A percentile compares a stretch with the other conserved stretches of the same genome.
Conservation (phyloP, 108 stramenopile species). For the Schizochytrium sp. region DNA sequence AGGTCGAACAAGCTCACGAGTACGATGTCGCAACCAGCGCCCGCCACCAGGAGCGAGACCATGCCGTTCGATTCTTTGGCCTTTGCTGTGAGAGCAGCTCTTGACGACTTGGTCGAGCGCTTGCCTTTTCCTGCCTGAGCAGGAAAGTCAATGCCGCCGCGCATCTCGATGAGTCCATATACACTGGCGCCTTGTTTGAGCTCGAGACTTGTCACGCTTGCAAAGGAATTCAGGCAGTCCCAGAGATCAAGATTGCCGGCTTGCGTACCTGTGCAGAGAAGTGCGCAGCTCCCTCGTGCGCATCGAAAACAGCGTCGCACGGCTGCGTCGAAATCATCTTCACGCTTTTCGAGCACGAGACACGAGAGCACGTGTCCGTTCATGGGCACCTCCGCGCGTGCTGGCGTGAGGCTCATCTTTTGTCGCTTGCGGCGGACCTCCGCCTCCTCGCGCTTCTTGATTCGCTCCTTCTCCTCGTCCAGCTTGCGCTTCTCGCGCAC, state of each 20-base stretch:
- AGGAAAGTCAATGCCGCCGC: background rate
- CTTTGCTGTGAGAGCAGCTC: background rate
- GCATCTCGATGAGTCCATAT: background rate
- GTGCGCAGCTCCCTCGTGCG: background rate
- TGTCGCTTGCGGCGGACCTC: background rate
- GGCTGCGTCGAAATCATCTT: background rate
- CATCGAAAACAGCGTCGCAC: background rate
- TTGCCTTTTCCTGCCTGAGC: background rate
- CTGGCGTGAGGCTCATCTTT: background rate
- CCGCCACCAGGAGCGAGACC: background rate
- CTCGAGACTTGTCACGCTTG: background rate
- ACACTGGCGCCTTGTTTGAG: background rate
- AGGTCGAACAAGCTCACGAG: background rate
- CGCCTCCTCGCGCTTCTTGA: background rate
- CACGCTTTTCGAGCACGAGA: background rate
- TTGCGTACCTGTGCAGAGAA: background rate
- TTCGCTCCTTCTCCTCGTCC: constrained; percentile 12
- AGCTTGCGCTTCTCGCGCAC: constrained; percentile 4
- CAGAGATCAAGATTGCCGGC: background rate
- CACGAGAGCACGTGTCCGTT: background rate
- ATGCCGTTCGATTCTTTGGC: background rate
- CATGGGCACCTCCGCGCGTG: background rate
- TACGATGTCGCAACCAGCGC: background rate
- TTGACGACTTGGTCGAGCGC: no score
- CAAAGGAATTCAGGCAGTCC: background rate